A percentile compares a stretch with the other conserved stretches of the same genome.
Conservation (phyloP, 2,329 filamentous ascomycete species). For the Boeremia exigua region DNA sequence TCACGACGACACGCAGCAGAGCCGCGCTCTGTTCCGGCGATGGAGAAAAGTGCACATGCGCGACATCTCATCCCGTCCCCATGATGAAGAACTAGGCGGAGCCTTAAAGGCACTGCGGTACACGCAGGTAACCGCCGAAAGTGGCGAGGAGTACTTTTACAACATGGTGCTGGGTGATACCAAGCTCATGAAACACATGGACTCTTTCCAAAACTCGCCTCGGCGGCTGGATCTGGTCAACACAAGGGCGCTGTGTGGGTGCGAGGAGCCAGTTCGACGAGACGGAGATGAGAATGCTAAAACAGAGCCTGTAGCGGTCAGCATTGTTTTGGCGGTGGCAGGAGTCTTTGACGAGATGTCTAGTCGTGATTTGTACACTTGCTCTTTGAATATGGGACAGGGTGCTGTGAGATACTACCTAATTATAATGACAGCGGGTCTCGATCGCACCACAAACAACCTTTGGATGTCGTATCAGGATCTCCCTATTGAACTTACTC, state of each 20-base stretch:
- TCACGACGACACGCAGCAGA: constrained; percentile 1
- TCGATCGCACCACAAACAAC: not conserved
- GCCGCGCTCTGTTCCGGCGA: constrained; percentile 1
- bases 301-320: constrained; percentile 10
- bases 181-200: not conserved
- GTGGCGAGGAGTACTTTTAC: constrained; percentile 10
- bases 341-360: constrained; percentile 3
- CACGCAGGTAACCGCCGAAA: not conserved
- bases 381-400: too few species aligned
- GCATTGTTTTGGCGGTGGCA: constrained; percentile 6
- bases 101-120: constrained; percentile 3
- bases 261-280: constrained; percentile 7
- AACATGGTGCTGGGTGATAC: constrained; percentile 8
- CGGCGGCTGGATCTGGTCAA: constrained; percentile 18
- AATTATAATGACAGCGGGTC: not conserved
- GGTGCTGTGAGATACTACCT: not conserved
- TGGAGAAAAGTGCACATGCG: constrained; percentile 16
- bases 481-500: not conserved
- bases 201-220: not conserved
- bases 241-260: constrained; percentile 6
- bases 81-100: not conserved
- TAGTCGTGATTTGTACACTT: not conserved
- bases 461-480: constrained; percentile 3
- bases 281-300: not conserved
- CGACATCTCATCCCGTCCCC: constrained; percentile 1